phyloP scores from a whole-genome alignment of 1,284 basidiomycete species.

The Tetrapyrgos nigripes region DNA sequence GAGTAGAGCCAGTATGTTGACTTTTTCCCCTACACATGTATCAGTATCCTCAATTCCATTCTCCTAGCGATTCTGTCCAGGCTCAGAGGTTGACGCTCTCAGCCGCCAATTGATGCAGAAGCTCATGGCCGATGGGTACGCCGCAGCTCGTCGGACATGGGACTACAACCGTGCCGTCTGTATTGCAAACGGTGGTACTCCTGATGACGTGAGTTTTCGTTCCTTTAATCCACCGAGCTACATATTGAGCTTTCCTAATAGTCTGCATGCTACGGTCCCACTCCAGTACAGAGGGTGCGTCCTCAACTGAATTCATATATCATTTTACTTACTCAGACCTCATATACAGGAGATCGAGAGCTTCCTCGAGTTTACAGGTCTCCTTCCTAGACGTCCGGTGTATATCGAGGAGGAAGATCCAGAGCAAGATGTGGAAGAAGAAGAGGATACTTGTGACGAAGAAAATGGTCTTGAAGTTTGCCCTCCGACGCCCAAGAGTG shows the following conservation, averaged over 20 bases:
- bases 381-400: conserved; percentile 2
- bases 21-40: too few species aligned
- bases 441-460: neutral
- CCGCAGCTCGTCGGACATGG: conserved; percentile 8
- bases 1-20: too few species aligned
- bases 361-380: conserved; percentile 12
- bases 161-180: neutral
- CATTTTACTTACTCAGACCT: neutral
- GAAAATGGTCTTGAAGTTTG: neutral
- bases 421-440: too few species aligned
- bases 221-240: neutral
- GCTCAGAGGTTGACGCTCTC: neutral
- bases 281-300: conserved; percentile 6
- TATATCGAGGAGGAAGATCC: neutral
- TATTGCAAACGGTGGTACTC: neutral
- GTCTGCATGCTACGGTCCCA: conserved; percentile 3
- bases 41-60: too few species aligned
- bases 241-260: neutral
- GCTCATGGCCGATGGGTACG: conserved; percentile 12
- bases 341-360: conserved; percentile 10
- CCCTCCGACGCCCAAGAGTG: neutral
- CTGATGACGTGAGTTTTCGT: neutral
- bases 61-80: too few species aligned
- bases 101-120: conserved; percentile 7
- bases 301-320: neutral